A percentile compares a stretch with the other conserved stretches of the same genome.
phyloP scores from a whole-genome alignment of 495 filamentous ascomycete genomes.

The Pseudomonodictys pantanalensis region DNA sequence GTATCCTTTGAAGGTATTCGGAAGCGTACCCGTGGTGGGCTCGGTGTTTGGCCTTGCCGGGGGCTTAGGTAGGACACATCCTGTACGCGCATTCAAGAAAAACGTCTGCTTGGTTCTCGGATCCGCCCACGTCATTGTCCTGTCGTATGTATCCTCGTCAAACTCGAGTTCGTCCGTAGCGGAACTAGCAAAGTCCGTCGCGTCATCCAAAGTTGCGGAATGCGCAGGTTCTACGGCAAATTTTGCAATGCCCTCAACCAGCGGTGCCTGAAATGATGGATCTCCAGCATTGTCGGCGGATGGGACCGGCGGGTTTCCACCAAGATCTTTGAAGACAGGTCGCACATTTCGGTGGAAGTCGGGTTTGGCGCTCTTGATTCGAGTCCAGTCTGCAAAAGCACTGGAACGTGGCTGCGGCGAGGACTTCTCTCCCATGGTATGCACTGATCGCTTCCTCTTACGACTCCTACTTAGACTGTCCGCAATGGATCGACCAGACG shows the following conservation, averaged over 20 bases:
- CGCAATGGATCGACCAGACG: too few relatives aligned
- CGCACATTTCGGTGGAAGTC: conserved; percentile 31
- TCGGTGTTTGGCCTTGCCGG: neutral
- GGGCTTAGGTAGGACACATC: conserved; percentile 47
- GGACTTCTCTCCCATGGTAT: neutral
- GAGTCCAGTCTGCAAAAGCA: conserved; percentile 62
- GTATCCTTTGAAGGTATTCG: conserved; percentile 4
- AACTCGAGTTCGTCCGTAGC: neutral
- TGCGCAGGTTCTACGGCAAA: neutral
- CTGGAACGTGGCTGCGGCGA: neutral
- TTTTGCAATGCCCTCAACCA: neutral
- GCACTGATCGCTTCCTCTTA: conserved; percentile 18
- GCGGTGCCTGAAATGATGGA: neutral
- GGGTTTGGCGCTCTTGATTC: conserved; percentile 60
- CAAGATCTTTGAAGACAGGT: conserved; percentile 21
- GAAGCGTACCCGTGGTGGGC: neutral
- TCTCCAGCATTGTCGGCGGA: too few relatives aligned
- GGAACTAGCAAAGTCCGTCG: neutral
- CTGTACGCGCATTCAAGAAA: conserved; percentile 61
- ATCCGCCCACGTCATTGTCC: conserved; percentile 63
- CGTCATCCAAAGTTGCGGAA: conserved; percentile 1
- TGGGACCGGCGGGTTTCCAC: too few relatives aligned
- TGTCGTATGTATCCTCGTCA: conserved; percentile 32
- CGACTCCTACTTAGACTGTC: neutral
- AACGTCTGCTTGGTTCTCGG: conserved; percentile 59